Evolutionary conservation across 495 filamentous ascomycete species (phyloP).

Genomic region (Halenospora varia): DNA sequence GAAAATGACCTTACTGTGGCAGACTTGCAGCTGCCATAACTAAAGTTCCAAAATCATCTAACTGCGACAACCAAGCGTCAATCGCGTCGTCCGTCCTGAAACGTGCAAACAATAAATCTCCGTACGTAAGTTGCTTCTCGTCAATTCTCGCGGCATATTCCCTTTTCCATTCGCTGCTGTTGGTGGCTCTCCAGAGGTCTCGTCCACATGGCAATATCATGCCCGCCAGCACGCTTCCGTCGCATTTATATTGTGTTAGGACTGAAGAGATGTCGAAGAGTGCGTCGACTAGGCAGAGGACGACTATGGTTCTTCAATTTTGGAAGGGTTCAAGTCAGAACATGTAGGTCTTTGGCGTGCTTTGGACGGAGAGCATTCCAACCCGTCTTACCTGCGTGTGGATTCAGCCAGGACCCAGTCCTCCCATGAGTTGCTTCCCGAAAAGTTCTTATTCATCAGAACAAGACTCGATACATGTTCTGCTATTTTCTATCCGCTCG

Average conservation of each 20-base stretch:
- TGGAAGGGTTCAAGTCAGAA: too few relatives aligned
- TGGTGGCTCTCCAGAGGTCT: background rate
- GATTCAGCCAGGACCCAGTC: constrained; percentile 11
- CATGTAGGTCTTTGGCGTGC: too few relatives aligned
- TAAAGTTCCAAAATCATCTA: too few relatives aligned
- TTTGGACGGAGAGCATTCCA: background rate
- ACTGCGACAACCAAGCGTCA: too few relatives aligned
- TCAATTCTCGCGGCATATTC: background rate
- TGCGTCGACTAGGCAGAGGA: constrained; percentile 3
- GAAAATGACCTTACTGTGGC: too few relatives aligned
- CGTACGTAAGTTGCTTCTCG: too few relatives aligned
- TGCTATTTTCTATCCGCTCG: too few relatives aligned
- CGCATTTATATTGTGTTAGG: background rate
- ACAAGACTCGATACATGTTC: too few relatives aligned
- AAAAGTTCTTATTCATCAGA: too few relatives aligned
- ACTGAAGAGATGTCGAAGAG: constrained; percentile 8
- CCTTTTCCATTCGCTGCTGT: constrained; percentile 4
- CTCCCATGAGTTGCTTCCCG: constrained; percentile 10
- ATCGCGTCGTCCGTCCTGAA: too few relatives aligned
- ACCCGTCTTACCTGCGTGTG: background rate
- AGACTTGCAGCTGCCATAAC: too few relatives aligned
- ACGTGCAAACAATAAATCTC: too few relatives aligned
- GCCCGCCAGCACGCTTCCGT: background rate
- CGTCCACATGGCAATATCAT: constrained; percentile 2
- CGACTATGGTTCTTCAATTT: constrained; percentile 9